Evolutionary conservation across 2,329 filamentous ascomycete species (phyloP).

Genomic region (Emmonsiellopsis sp.): DNA sequence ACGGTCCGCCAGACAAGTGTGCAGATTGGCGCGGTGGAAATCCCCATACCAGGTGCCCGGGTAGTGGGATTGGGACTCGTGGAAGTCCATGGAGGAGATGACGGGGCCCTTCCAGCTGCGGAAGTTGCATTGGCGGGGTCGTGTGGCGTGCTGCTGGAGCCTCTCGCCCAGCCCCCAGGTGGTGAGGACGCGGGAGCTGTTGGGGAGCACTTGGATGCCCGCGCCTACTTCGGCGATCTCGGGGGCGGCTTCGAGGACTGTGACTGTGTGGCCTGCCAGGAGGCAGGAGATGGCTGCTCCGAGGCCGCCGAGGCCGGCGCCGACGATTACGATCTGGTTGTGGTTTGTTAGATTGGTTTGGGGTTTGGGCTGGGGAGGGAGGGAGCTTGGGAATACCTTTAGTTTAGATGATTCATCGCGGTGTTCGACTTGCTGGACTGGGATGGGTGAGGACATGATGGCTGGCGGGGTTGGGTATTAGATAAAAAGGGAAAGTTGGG

Average conservation of each 20-base stretch:
- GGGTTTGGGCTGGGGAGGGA: not conserved
- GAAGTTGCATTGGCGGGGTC: conserved; percentile 22
- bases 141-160: conserved; percentile 20
- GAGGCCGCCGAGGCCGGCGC: conserved; percentile 16
- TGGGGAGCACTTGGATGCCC: conserved; percentile 27
- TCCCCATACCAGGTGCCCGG: conserved; percentile 2
- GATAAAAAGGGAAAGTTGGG: no score
- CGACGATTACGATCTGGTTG: conserved; percentile 14
- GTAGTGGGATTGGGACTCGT: conserved; percentile 1
- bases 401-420: conserved; percentile 2
- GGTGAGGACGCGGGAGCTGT: conserved; percentile 21
- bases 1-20: conserved; percentile 1
- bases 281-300: conserved; percentile 14
- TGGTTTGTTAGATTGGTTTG: not conserved
- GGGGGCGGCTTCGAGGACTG: conserved; percentile 29
- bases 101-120: conserved; percentile 23
- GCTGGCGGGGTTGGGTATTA: not conserved
- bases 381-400: not conserved
- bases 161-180: conserved; percentile 20
- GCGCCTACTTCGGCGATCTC: conserved; percentile 32
- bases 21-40: conserved; percentile 3
- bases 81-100: conserved; percentile 18
- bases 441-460: not conserved
- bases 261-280: conserved; percentile 14
- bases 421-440: not conserved